Evolutionary conservation across 257 asterid genomes (phyloP).

Genomic region (Solanum pinnatisectum): DNA sequence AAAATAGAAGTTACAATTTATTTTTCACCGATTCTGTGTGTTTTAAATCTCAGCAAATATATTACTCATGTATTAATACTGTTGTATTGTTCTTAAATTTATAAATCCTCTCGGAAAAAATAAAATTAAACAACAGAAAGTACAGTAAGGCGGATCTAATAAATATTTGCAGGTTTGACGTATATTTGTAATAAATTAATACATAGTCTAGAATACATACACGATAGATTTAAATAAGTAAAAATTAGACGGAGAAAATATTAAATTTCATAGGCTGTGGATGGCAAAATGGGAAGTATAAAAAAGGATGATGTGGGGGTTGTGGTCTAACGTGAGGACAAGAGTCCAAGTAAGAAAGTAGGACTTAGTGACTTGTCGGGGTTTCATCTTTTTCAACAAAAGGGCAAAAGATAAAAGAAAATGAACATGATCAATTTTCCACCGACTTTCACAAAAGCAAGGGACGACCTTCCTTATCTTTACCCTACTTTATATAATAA

Average conservation of each 20-base stretch:
- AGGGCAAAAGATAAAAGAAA: not conserved
- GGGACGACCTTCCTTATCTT: not conserved
- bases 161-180: not conserved
- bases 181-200: not conserved
- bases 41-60: not conserved
- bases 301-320: not conserved
- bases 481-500: not conserved
- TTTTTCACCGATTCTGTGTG: not conserved
- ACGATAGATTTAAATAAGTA: not conserved
- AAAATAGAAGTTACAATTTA: not conserved
- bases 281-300: not conserved
- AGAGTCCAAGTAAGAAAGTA: not conserved
- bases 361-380: not conserved
- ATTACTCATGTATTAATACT: not conserved
- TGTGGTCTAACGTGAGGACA: not conserved
- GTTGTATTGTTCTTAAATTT: not conserved
- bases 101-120: not conserved
- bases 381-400: not conserved
- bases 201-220: not conserved
- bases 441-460: conserved; percentile 19
- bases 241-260: no score
- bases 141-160: not conserved
- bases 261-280: not conserved
- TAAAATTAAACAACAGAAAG: not conserved
- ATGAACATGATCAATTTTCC: conserved; percentile 4